Evolutionary conservation across 345 rosid species (phyloP), one percentile per base, ranked within the genome.

Genomic region (Xanthoceras sorbifolium): DNA sequence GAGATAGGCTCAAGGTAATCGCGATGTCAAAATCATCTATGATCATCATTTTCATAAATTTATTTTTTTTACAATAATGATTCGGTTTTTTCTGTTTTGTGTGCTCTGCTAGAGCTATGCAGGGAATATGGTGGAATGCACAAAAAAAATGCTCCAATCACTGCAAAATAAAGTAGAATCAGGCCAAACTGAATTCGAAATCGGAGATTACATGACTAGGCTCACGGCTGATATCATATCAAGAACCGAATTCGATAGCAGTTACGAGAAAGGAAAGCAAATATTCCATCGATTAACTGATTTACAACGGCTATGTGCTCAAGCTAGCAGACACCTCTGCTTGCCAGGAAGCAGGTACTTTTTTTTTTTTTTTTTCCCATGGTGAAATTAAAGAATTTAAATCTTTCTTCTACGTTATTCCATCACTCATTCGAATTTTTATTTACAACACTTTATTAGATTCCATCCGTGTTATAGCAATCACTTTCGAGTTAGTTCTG

Each of bases 181-280:
- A 17, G 95, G 97, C 42, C 75, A 82, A 70, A 74, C 63, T 9
- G 98, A 94, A 77, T 78, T 96, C n/a, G 99, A 96, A 87, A 94
- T 96, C 0, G 92, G 97, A 18, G 97, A 86, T 59, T 82, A 85
- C 86, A 88, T 97, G 89, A 70, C 92, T 32, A 80, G 78, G 59
- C 94, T 94, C 64, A 87, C 98, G 5, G 97, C 95, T 17, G 95
- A 94, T 68, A 94, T 94, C 29, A 97, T 97, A 59, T 89, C 97
- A 17, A 90, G 94, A 76, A 94, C 98, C 0, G 97, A 92, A 78
- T 97, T 97, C 44, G 97, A 84, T 67, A 73, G 90, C 4, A 89
- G 93, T 64, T 92, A 82, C 18, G 97, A 88, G 52, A 97, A 92
- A 85, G 98, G 99, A 62, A 90, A 89, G 71, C 86, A 90, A 76